Conservation (phyloP, 495 filamentous ascomycete genomes). For the Lasiosphaeria ovina region DNA sequence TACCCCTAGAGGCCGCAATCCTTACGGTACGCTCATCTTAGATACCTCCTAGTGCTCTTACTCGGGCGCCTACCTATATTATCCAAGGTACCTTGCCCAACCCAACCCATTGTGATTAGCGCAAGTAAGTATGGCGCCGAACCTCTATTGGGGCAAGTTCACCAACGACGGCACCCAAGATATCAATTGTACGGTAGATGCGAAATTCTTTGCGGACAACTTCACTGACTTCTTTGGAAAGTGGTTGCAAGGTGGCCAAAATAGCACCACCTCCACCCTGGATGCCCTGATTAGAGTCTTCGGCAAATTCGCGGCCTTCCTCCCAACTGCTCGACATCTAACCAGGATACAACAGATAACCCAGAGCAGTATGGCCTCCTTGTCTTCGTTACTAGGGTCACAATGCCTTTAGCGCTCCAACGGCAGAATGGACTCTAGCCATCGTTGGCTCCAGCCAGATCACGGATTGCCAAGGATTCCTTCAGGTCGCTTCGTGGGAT, state of each 20-base stretch:
- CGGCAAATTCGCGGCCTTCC: not conserved
- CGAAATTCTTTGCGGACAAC: conserved; percentile 3
- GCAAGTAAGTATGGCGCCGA: conserved; percentile 6
- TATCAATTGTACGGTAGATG: conserved; percentile 4
- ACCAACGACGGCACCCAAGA: conserved; percentile 2
- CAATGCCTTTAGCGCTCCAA: conserved; percentile 1
- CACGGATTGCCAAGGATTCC: not conserved
- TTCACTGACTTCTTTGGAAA: conserved; percentile 10
- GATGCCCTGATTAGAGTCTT: conserved; percentile 3
- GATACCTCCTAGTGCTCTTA: no score
- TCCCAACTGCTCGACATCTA: no score
- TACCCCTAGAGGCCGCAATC: no score
- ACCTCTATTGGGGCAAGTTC: conserved; percentile 13
- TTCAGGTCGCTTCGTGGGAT: conserved; percentile 8
- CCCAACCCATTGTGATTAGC: no score
- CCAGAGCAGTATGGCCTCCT: conserved; percentile 2
- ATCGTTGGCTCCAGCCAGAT: conserved; percentile 5
- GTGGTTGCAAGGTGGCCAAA: conserved; percentile 4
- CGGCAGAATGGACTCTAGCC: conserved; percentile 5
- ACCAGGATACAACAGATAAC: no score
- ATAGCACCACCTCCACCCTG: not conserved
- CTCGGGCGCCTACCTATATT: no score
- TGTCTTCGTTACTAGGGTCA: not conserved
- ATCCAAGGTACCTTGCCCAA: no score
- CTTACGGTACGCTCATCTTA: no score